Evolutionary conservation across 1,284 basidiomycete species (phyloP), one percentile per base, ranked within the genome.

Genomic region (Coniferiporia sulphurascens): DNA sequence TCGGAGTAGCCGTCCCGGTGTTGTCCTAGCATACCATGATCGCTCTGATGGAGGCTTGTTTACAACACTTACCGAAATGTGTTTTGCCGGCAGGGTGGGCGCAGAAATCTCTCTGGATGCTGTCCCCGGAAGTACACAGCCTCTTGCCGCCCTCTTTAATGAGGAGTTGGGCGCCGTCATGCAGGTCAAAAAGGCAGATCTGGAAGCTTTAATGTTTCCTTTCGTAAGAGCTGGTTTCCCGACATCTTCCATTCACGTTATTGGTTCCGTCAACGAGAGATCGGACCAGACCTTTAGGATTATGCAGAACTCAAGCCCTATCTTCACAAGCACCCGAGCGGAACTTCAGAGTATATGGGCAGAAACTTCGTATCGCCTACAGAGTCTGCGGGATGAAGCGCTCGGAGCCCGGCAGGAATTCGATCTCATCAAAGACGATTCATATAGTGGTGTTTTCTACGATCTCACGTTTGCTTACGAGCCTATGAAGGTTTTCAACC

Each of bases 31-130:
- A 0, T 99, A 99, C 72, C 97, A 99, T 72, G 97, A 99, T 74
- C 87, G 96, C 19, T 98, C 96, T 0, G 97, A 99, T 68, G 97
- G 97, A 58, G 97, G 96, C 49, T 76, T 99, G 38, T 89, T 99
- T 72, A 89, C 92, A 0, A 91, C 95, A 3, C 71, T 98, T 35
- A 87, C 80, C n/a, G 97, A 99, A 75, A 99, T 99, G 97, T 84
- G 86, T 48, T 98, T 99, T 68, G 95, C 96, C 5, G 95, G 94
- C 22, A 85, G 89, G 56, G 81, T 85, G 9, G 97, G 97, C 35
- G 81, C 86, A 34, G 78, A 86, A 57, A 71, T 95, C 58, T 79
- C 80, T 55, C 73, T 95, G 27, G 85, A 91, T 66, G 71, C 79
- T 3, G 68, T 91, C n/a, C 70, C 73, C 46, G 69, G 78, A 17